These are phyloP conservation scores for Monilinia polystroma DNA, from an alignment of 2,329 filamentous ascomycete genomes.

Conservation along the genomic window DNA sequence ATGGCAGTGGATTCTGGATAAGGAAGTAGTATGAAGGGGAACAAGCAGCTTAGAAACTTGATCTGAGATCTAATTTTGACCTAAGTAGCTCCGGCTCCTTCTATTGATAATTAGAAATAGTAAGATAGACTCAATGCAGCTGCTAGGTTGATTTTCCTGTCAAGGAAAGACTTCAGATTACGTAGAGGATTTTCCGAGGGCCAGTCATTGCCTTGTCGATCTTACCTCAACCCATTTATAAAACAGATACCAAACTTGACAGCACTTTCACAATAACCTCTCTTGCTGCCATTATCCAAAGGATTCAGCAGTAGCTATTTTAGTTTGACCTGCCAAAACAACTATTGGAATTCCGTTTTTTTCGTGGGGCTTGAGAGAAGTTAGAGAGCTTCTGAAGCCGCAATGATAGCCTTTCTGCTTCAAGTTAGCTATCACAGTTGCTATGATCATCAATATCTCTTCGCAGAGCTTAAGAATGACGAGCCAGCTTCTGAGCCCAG, in stretches of 20 bases:
- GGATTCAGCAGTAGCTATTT: neutral
- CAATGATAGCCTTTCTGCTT: neutral
- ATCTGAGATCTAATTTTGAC: neutral
- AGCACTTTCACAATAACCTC: neutral
- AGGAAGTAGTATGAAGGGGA: neutral
- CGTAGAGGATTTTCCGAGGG: neutral
- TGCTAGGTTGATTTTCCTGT: neutral
- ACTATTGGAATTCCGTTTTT: neutral
- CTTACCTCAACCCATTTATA: neutral
- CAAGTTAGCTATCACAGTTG: neutral
- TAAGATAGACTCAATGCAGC: neutral
- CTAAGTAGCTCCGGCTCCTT: neutral
- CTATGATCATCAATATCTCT: neutral
- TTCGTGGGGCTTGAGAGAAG: neutral
- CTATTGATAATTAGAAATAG: neutral
- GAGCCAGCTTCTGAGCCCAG: neutral
- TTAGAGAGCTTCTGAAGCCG: neutral
- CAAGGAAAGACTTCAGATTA: neutral
- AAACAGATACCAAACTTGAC: neutral
- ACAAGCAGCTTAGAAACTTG: neutral
- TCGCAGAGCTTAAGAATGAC: neutral
- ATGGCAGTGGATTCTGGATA: neutral
- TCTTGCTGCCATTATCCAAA: neutral
- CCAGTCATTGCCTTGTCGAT: neutral
- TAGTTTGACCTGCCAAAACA: neutral